Conservation (phyloP, 2,329 filamentous ascomycete species). For the Paramyrothecium sp. region DNA sequence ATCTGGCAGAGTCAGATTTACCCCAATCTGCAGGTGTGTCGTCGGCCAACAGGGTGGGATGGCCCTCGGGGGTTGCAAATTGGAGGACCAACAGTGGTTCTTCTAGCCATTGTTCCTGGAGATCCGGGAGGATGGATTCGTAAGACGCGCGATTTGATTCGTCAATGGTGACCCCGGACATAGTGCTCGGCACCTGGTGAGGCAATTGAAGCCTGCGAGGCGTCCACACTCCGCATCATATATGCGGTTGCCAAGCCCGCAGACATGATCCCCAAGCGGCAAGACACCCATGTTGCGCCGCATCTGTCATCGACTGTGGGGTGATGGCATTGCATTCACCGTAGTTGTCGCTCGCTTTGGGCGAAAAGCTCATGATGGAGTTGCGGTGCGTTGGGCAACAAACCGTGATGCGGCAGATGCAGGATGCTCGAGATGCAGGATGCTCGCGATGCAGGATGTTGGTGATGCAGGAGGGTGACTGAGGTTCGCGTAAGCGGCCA, state of each 20-base stretch:
- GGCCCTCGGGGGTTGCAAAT: not conserved
- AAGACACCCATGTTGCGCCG: not conserved
- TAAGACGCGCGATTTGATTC: not conserved
- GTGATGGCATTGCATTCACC: not conserved
- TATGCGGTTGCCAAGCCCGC: not conserved
- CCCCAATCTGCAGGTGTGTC: not conserved
- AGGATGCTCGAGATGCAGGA: not conserved
- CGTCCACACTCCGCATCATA: too few relatives aligned
- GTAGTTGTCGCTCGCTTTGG: too few relatives aligned
- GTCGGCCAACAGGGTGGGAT: not conserved
- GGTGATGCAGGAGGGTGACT: not conserved
- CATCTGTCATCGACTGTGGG: not conserved
- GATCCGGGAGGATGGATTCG: not conserved
- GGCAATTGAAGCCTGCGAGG: not conserved
- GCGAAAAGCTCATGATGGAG: too few relatives aligned
- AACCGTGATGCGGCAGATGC: not conserved
- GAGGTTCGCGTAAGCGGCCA: not conserved
- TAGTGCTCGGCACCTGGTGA: not conserved
- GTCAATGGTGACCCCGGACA: not conserved
- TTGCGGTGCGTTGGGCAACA: too few relatives aligned
- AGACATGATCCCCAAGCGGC: not conserved
- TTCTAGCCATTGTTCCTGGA: not conserved
- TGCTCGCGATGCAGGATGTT: not conserved
- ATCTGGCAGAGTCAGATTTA: not conserved
- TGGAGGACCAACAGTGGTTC: not conserved